Percentiles rank a stretch among this genome's conserved stretches.
These are phyloP conservation scores for Onygenales sp. DNA, from an alignment of 2,329 filamentous ascomycete genomes.

Conservation along the genomic window DNA sequence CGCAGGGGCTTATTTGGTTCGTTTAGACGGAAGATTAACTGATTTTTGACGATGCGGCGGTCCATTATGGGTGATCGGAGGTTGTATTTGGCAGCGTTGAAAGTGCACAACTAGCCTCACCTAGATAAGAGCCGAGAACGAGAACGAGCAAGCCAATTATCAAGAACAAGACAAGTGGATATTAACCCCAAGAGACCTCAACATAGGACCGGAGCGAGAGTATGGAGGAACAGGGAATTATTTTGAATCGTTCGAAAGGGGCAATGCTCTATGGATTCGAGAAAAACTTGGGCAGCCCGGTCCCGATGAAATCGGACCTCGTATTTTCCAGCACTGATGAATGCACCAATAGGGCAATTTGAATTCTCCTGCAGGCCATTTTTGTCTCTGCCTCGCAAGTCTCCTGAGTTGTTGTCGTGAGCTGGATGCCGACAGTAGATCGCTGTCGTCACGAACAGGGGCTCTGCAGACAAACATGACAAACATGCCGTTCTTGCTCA, in stretches of 20 bases:
- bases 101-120: not conserved
- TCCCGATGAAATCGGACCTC: too few species aligned
- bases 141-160: not conserved
- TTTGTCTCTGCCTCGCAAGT: not conserved
- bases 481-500: not conserved
- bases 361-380: not conserved
- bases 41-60: constrained; percentile 11
- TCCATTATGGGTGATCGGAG: not conserved
- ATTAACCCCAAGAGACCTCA: not conserved
- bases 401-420: not conserved
- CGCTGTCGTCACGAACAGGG: too few species aligned
- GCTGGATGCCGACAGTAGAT: too few species aligned
- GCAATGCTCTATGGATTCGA: not conserved
- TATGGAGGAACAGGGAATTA: not conserved
- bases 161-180: not conserved
- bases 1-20: constrained; percentile 1
- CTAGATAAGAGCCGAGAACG: not conserved
- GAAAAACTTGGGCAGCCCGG: not conserved
- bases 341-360: too few species aligned
- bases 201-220: not conserved
- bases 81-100: not conserved
- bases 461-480: not conserved
- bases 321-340: too few species aligned
- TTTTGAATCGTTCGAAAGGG: not conserved
- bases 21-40: constrained; percentile 12